These are phyloP conservation scores for Amaranthus cruentus DNA, from an alignment of 148 eudicot genomes.

Conservation along the genomic window DNA sequence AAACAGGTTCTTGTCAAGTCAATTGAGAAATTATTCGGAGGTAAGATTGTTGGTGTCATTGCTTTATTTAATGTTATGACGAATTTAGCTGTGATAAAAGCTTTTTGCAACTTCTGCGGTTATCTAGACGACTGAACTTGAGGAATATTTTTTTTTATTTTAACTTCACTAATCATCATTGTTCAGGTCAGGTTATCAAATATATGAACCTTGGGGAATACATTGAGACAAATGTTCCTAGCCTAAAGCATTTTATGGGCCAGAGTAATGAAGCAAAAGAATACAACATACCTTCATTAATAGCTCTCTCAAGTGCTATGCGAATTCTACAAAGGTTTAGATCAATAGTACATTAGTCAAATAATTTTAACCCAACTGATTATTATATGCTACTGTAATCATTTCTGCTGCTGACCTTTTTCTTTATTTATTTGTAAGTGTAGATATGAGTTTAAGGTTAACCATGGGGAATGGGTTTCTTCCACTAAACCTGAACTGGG, in stretches of 20 bases:
- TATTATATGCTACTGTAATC: neutral
- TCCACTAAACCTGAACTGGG: slow-evolving; percentile 61
- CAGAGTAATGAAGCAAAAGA: slow-evolving; percentile 33
- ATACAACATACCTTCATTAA: slow-evolving; percentile 52
- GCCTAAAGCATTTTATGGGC: slow-evolving; percentile 56
- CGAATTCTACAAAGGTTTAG: slow-evolving; percentile 69
- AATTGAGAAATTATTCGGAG: slow-evolving; percentile 60
- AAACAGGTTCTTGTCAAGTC: slow-evolving; percentile 44
- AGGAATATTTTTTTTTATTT: neutral
- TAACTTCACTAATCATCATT: neutral
- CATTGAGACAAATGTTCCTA: slow-evolving; percentile 60
- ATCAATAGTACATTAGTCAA: neutral
- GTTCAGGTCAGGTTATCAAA: slow-evolving; percentile 42
- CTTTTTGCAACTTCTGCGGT: neutral
- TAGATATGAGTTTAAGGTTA: slow-evolving; percentile 78
- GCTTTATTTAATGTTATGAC: neutral
- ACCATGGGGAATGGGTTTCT: slow-evolving; percentile 80
- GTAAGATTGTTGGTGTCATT: slow-evolving; percentile 21
- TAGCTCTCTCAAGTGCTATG: slow-evolving; percentile 74
- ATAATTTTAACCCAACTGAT: neutral
- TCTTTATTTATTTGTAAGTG: slow-evolving; percentile 7
- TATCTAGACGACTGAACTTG: neutral
- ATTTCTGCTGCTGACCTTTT: slow-evolving; percentile 10
- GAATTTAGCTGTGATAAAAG: neutral
- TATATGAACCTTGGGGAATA: slow-evolving; percentile 53